phyloP scores from a whole-genome alignment of 1,284 basidiomycete genomes.

The Thelephora terrestris region DNA sequence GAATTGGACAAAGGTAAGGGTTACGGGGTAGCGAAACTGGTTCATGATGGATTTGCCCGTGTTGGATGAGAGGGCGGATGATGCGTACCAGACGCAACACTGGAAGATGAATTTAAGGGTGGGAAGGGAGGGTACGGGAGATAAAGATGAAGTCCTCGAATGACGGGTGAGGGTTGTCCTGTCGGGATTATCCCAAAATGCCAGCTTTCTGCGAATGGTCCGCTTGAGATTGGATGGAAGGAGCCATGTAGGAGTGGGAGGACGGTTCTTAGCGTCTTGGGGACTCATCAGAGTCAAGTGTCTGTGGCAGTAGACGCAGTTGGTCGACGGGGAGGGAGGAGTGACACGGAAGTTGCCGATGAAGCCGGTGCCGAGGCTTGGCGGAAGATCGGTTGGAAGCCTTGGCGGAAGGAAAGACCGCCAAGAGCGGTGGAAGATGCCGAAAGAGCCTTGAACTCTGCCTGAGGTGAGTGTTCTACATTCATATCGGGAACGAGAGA shows the following conservation, averaged over 20 bases:
- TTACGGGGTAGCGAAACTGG: conserved; percentile 80
- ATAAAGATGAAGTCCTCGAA: conserved; percentile 3
- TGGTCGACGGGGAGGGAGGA: no score
- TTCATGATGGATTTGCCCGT: conserved; percentile 84
- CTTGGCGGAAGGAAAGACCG: no score
- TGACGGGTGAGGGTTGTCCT: not conserved
- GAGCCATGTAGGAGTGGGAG: not conserved
- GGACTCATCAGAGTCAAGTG: no score
- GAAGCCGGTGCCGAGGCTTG: no score
- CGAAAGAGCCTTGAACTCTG: no score
- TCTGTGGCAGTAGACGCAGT: no score
- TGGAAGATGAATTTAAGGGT: conserved; percentile 47
- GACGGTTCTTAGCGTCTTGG: no score
- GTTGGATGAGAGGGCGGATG: conserved; percentile 82
- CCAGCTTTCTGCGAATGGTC: not conserved
- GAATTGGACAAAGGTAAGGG: conserved; percentile 97
- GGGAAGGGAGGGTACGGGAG: conserved; percentile 18
- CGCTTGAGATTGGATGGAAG: not conserved
- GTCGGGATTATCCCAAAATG: not conserved
- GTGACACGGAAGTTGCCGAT: no score
- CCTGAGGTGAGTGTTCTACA: no score
- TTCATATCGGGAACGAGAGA: no score
- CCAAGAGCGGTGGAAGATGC: no score
- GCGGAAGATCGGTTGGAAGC: no score
- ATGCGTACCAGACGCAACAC: conserved; percentile 74